phyloP scores from a whole-genome alignment of 2,329 filamentous ascomycete genomes.

The Chrysosphaeria jannelii region DNA sequence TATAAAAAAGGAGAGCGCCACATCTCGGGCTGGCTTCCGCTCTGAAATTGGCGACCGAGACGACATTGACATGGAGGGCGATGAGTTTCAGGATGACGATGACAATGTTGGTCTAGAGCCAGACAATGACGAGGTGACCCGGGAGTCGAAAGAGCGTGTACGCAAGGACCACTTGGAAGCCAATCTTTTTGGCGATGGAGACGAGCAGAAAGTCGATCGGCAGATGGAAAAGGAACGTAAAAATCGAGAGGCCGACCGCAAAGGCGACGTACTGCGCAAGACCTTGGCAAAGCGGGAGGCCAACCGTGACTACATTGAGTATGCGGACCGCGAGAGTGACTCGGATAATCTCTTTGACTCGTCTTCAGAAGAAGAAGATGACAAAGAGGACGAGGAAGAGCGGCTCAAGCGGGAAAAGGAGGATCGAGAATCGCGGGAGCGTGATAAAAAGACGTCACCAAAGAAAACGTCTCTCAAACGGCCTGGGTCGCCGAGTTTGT shows the following conservation, averaged over 20 bases:
- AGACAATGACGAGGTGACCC: slow-evolving; percentile 56
- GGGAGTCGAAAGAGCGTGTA: slow-evolving; percentile 39
- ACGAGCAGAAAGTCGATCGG: slow-evolving; percentile 42
- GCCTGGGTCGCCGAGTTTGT: slow-evolving; percentile 58
- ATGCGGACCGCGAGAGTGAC: slow-evolving; percentile 38
- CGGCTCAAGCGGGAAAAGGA: slow-evolving; percentile 31
- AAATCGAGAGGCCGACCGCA: slow-evolving; percentile 36
- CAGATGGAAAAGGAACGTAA: slow-evolving; percentile 39
- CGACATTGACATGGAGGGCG: slow-evolving; percentile 34
- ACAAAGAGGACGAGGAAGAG: slow-evolving; percentile 7
- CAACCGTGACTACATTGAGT: slow-evolving; percentile 64
- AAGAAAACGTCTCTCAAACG: slow-evolving; percentile 38
- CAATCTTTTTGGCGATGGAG: slow-evolving; percentile 44
- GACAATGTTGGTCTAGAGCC: slow-evolving; percentile 45
- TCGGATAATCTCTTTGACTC: slow-evolving; percentile 8
- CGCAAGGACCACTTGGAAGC: slow-evolving; percentile 63
- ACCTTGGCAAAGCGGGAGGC: slow-evolving; percentile 61
- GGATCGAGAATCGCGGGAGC: slow-evolving; percentile 30
- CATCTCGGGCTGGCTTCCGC: slow-evolving; percentile 27
- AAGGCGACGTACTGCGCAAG: slow-evolving; percentile 54
- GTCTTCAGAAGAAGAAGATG: slow-evolving; percentile 11
- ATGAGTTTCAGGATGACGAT: slow-evolving; percentile 70
- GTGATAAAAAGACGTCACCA: slow-evolving; percentile 19
- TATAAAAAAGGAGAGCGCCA: slow-evolving; percentile 39
- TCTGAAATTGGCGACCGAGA: slow-evolving; percentile 39